A percentile compares a stretch with the other conserved stretches of the same genome.
Conservation (phyloP, 306 rosid genomes). For the Corylus avellana region DNA sequence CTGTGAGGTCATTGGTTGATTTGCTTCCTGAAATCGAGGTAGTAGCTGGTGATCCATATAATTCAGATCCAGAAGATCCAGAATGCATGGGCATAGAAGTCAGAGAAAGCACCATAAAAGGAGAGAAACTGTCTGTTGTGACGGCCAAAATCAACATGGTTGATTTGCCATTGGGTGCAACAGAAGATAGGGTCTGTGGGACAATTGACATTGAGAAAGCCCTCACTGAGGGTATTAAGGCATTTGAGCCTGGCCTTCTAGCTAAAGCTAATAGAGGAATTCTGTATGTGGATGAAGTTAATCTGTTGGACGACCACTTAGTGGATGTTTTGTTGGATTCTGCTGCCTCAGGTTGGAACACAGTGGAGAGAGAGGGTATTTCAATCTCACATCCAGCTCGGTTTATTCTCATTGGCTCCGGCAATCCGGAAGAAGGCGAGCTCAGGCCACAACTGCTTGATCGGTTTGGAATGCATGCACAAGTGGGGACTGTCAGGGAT, state of each 20-base stretch:
- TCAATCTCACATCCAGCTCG: slow-evolving; percentile 95
- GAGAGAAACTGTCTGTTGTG: slow-evolving; percentile 62
- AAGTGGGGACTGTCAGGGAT: slow-evolving; percentile 92
- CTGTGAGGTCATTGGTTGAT: slow-evolving; percentile 86
- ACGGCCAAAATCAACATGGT: slow-evolving; percentile 89
- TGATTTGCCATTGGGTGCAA: slow-evolving; percentile 93
- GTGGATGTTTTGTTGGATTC: slow-evolving; percentile 94
- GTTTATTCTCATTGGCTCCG: slow-evolving; percentile 88
- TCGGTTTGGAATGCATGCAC: slow-evolving; percentile 99
- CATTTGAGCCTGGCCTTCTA: slow-evolving; percentile 92
- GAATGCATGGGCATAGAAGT: slow-evolving; percentile 90
- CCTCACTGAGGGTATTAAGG: slow-evolving; percentile 89
- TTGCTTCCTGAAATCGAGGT: slow-evolving; percentile 87
- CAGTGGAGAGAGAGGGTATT: slow-evolving; percentile 96
- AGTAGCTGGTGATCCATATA: slow-evolving; percentile 88
- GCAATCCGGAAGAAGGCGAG: slow-evolving; percentile 98
- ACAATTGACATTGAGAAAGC: slow-evolving; percentile 98
- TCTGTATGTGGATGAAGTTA: slow-evolving; percentile 92
- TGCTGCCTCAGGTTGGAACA: slow-evolving; percentile 99
- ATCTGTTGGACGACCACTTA: slow-evolving; percentile 90
- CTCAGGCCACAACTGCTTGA: slow-evolving; percentile 96
- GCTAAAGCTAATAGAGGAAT: slow-evolving; percentile 98
- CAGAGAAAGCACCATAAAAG: slow-evolving; percentile 62
- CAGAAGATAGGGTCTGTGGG: slow-evolving; percentile 95
- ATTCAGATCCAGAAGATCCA: slow-evolving; percentile 92